phyloP scores from a whole-genome alignment of 768 basidiomycete species.

The Boletellus sp. region DNA sequence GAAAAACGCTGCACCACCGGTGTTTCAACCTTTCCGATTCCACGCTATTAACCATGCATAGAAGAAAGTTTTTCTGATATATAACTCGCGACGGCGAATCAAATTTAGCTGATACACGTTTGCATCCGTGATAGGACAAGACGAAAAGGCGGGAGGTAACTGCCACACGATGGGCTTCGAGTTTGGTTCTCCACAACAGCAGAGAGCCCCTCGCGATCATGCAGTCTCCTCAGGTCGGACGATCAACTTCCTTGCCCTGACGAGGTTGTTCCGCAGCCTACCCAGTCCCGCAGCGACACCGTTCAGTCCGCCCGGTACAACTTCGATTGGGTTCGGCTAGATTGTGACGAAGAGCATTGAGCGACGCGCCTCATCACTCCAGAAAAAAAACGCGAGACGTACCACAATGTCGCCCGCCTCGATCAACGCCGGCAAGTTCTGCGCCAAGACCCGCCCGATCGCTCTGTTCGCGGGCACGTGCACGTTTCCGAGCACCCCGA shows the following conservation, averaged over 20 bases:
- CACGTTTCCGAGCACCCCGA: conserved; percentile 11
- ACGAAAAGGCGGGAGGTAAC: too few relatives aligned
- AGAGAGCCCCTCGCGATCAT: not conserved
- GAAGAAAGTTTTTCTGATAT: too few relatives aligned
- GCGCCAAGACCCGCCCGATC: conserved; percentile 13
- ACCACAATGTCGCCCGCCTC: conserved; percentile 18
- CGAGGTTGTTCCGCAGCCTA: conserved; percentile 31
- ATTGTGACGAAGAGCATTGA: not conserved
- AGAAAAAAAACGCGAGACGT: not conserved
- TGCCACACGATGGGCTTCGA: not conserved
- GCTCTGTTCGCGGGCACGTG: conserved; percentile 8
- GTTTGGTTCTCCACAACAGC: not conserved
- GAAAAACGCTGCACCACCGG: too few relatives aligned
- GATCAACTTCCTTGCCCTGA: conserved; percentile 34
- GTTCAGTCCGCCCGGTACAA: conserved; percentile 37
- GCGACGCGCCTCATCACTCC: not conserved
- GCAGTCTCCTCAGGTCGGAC: conserved; percentile 32
- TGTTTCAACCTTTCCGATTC: too few relatives aligned
- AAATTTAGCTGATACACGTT: too few relatives aligned
- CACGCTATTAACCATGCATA: too few relatives aligned
- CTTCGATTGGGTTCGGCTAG: conserved; percentile 19
- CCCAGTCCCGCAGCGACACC: conserved; percentile 34
- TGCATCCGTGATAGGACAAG: too few relatives aligned
- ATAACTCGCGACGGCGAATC: too few relatives aligned
- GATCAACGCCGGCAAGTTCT: conserved; percentile 8